Evolutionary conservation across 257 asterid species (phyloP).

Genomic region (Vinca minor): DNA sequence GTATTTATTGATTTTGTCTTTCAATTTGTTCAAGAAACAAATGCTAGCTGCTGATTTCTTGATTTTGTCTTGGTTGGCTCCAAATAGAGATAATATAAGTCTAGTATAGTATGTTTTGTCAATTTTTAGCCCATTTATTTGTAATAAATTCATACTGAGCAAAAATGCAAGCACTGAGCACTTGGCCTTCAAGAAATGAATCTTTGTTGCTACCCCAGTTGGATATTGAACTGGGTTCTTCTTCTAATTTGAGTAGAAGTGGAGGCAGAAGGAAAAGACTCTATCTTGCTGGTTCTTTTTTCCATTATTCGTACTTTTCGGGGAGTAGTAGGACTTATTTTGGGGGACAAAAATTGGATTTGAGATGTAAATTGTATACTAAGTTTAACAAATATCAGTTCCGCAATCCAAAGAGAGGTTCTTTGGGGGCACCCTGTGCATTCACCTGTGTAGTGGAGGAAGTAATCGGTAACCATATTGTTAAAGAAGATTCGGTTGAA

Average conservation of each 20-base stretch:
- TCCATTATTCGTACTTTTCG: constrained; percentile 11
- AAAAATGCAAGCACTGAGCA: constrained; percentile 63
- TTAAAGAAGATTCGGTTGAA: constrained; percentile 22
- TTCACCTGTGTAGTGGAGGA: constrained; percentile 47
- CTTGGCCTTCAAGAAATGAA: constrained; percentile 50
- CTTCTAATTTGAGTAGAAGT: constrained; percentile 22
- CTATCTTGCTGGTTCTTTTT: constrained; percentile 15
- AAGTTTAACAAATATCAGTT: constrained; percentile 14
- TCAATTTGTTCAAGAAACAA: not conserved
- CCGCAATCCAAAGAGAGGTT: constrained; percentile 23
- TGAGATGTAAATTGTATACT: constrained; percentile 21
- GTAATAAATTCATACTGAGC: constrained; percentile 14
- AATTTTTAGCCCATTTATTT: constrained; percentile 6
- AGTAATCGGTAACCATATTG: constrained; percentile 23
- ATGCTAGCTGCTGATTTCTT: no score
- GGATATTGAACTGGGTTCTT: constrained; percentile 32
- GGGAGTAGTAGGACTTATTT: constrained; percentile 16
- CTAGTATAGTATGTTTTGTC: constrained; percentile 11
- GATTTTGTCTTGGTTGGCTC: no score
- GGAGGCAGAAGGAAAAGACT: constrained; percentile 35
- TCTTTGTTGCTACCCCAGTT: constrained; percentile 31
- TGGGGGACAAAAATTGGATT: constrained; percentile 19
- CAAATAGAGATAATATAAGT: no score
- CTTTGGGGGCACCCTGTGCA: constrained; percentile 35
- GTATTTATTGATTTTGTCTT: not conserved